These are phyloP conservation scores for Trichophyton verrucosum DNA, from an alignment of 2,329 filamentous ascomycete species.

Conservation along the genomic window DNA sequence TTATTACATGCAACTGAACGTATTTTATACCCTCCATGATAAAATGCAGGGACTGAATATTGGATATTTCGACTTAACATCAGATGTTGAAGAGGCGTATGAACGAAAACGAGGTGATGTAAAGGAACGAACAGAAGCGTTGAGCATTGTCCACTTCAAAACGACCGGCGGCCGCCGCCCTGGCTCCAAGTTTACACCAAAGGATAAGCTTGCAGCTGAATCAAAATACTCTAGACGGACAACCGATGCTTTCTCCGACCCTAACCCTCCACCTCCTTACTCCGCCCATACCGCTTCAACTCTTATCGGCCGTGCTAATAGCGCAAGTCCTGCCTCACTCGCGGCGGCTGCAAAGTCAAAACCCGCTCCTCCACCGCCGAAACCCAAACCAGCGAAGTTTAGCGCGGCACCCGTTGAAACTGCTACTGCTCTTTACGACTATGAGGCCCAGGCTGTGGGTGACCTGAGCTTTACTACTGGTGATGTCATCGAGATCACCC, in stretches of 20 bases:
- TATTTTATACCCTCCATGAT: constrained; percentile 97
- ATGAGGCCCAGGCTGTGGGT: constrained; percentile 86
- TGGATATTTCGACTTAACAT: constrained; percentile 86
- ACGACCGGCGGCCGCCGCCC: constrained; percentile 53
- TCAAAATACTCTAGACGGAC: constrained; percentile 26
- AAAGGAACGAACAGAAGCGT: constrained; percentile 71
- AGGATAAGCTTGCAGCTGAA: constrained; percentile 28
- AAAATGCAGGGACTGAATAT: constrained; percentile 97
- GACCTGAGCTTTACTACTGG: constrained; percentile 83
- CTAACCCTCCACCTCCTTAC: constrained; percentile 61
- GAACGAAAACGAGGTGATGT: constrained; percentile 77
- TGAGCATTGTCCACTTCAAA: constrained; percentile 84
- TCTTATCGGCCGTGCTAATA: constrained; percentile 26
- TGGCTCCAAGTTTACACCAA: constrained; percentile 23
- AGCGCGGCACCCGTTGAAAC: constrained; percentile 56
- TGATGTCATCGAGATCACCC: constrained; percentile 79
- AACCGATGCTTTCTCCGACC: constrained; percentile 33
- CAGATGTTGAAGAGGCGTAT: constrained; percentile 86
- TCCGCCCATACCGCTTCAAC: constrained; percentile 35
- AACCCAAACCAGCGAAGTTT: constrained; percentile 65
- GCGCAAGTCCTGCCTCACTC: constrained; percentile 27
- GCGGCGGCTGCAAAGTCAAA: constrained; percentile 55
- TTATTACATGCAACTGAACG: constrained; percentile 99
- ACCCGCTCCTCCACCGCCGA: constrained; percentile 56
- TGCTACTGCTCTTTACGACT: constrained; percentile 88